These are phyloP conservation scores for Cladobotryum mycophilum DNA, from an alignment of 2,329 filamentous ascomycete genomes.

Conservation along the genomic window DNA sequence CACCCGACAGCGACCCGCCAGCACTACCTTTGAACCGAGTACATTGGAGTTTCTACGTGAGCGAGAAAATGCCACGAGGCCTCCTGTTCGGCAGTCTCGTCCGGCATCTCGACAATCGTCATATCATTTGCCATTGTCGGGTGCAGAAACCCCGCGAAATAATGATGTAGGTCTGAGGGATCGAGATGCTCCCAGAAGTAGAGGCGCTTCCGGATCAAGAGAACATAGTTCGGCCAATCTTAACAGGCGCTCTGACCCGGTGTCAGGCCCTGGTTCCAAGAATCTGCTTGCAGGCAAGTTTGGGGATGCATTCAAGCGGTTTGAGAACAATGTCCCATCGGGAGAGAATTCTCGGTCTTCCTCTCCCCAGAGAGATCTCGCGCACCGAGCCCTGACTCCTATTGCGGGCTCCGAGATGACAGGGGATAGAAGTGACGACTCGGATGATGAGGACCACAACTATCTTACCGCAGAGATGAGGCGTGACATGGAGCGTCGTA, in stretches of 20 bases:
- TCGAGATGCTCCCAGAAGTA: conserved; percentile 72
- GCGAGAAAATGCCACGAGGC: conserved; percentile 53
- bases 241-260: conserved; percentile 66
- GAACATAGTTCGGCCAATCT: conserved; percentile 41
- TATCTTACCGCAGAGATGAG: conserved; percentile 80
- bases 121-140: conserved; percentile 34
- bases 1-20: conserved; percentile 63
- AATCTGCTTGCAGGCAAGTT: conserved; percentile 82
- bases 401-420: conserved; percentile 73
- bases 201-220: conserved; percentile 59
- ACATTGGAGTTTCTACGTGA: conserved; percentile 72
- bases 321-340: conserved; percentile 54
- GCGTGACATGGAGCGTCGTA: conserved; percentile 77
- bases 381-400: conserved; percentile 54
- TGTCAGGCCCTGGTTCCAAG: conserved; percentile 68
- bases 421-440: conserved; percentile 50
- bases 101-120: conserved; percentile 15
- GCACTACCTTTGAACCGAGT: conserved; percentile 76
- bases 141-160: conserved; percentile 27
- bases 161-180: conserved; percentile 53
- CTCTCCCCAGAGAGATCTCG: conserved; percentile 44
- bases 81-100: conserved; percentile 23
- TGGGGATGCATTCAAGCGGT: conserved; percentile 87
- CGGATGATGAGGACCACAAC: conserved; percentile 57
- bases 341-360: conserved; percentile 32